These are phyloP conservation scores for Phytophthora citrophthora DNA, from an alignment of 352 stramenopile genomes.

Conservation along the genomic window DNA sequence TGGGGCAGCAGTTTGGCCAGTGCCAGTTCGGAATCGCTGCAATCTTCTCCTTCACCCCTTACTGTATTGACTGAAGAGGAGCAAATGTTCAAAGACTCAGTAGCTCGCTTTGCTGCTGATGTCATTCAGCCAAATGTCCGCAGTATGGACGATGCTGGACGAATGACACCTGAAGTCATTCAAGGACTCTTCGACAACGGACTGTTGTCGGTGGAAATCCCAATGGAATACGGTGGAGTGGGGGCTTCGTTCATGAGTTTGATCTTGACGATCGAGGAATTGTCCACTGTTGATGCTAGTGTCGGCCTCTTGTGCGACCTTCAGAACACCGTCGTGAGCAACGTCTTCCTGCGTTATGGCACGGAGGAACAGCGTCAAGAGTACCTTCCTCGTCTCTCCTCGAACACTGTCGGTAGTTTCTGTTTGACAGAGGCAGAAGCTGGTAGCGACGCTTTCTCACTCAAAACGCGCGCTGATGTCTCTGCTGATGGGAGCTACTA, in stretches of 20 bases:
- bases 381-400: slow-evolving; percentile 77
- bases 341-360: slow-evolving; percentile 88
- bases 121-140: slow-evolving; percentile 87
- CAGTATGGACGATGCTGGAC: slow-evolving; percentile 92
- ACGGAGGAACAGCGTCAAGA: slow-evolving; percentile 80
- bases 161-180: slow-evolving; percentile 90
- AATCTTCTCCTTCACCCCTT: slow-evolving; percentile 41
- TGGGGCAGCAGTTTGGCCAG: slow-evolving; percentile 16
- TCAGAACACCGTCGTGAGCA: slow-evolving; percentile 95
- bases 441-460: slow-evolving; percentile 96
- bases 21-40: not conserved
- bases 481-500: slow-evolving; percentile 92
- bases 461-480: slow-evolving; percentile 90
- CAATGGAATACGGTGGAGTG: slow-evolving; percentile 91
- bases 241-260: slow-evolving; percentile 94
- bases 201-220: slow-evolving; percentile 96
- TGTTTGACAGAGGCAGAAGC: slow-evolving; percentile 93
- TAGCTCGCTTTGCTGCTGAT: slow-evolving; percentile 87
- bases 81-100: slow-evolving; percentile 81
- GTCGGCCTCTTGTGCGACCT: slow-evolving; percentile 96
- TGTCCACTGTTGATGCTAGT: slow-evolving; percentile 94
- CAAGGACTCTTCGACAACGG: slow-evolving; percentile 92
- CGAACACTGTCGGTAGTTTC: slow-evolving; percentile 91
- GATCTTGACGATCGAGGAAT: slow-evolving; percentile 95
- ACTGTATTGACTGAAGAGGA: slow-evolving; percentile 80